Evolutionary conservation across 805 yeast genomes (phyloP).

Genomic region (Pichia eremophila): DNA sequence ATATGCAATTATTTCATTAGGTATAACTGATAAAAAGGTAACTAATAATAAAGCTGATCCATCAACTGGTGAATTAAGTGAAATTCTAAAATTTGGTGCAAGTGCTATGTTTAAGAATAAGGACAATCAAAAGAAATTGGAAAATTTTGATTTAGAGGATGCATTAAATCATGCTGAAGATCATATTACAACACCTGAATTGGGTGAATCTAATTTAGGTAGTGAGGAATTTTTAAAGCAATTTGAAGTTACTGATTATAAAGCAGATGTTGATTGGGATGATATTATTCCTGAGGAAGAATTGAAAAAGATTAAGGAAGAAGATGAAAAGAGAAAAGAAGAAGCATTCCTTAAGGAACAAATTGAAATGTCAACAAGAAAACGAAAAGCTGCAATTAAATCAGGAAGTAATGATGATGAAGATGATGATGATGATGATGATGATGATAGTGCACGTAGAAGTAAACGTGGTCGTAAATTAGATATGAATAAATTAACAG

Average conservation of each 20-base stretch:
- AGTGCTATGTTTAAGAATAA: slow-evolving; percentile 93
- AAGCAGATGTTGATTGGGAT: slow-evolving; percentile 98
- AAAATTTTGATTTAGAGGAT: slow-evolving; percentile 90
- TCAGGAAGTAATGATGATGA: slow-evolving; percentile 32
- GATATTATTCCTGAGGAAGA: slow-evolving; percentile 97
- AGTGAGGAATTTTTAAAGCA: slow-evolving; percentile 96
- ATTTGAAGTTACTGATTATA: slow-evolving; percentile 96
- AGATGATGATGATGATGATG: slow-evolving; percentile 29
- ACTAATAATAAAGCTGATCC: slow-evolving; percentile 63
- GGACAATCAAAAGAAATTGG: slow-evolving; percentile 92
- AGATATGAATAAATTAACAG: slow-evolving; percentile 51
- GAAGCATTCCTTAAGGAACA: slow-evolving; percentile 85
- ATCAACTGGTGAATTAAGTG: slow-evolving; percentile 73
- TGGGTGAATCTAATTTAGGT: slow-evolving; percentile 96
- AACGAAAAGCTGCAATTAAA: slow-evolving; percentile 59
- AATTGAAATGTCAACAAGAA: slow-evolving; percentile 74
- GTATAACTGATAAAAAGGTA: slow-evolving; percentile 69
- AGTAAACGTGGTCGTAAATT: slow-evolving; percentile 29
- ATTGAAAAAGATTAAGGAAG: slow-evolving; percentile 77
- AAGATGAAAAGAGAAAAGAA: slow-evolving; percentile 78
- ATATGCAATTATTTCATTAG: slow-evolving; percentile 93
- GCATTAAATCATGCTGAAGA: slow-evolving; percentile 96
- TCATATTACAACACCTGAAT: slow-evolving; percentile 89
- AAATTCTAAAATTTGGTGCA: slow-evolving; percentile 95
- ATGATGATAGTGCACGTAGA: slow-evolving; percentile 13